These are phyloP conservation scores for Penicillium sp. DNA, from an alignment of 2,329 filamentous ascomycete genomes.

Conservation along the genomic window DNA sequence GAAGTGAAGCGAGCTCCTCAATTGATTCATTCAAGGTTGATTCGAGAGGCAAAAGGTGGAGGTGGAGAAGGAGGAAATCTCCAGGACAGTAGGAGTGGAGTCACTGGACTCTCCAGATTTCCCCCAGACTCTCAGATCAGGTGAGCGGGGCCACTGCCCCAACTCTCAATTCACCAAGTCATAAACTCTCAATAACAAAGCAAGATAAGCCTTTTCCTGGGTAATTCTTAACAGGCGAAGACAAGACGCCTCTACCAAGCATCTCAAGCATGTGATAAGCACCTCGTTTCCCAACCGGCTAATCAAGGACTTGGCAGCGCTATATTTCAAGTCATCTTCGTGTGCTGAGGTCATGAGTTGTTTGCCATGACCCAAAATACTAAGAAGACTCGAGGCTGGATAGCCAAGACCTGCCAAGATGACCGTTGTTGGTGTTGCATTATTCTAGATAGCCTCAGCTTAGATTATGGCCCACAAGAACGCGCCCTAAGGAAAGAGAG, in stretches of 20 bases:
- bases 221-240: background rate
- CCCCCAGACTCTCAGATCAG: background rate
- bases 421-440: background rate
- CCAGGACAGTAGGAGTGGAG: too few species aligned
- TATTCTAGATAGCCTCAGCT: background rate
- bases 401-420: background rate
- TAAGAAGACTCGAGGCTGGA: background rate
- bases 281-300: background rate
- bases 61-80: background rate
- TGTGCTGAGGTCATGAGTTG: background rate
- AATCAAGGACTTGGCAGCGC: background rate
- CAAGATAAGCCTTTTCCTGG: background rate
- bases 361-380: background rate
- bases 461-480: background rate
- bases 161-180: too few species aligned
- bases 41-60: slow-evolving; percentile 2
- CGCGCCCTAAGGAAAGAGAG: too few species aligned
- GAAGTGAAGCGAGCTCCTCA: slow-evolving; percentile 14
- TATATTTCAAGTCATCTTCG: background rate
- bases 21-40: background rate
- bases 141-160: background rate
- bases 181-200: too few species aligned
- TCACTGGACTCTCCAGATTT: background rate
- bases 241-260: background rate
- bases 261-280: background rate